Conservation (phyloP, 2,329 filamentous ascomycete species). For the Cadophora luteo-olivacea region DNA sequence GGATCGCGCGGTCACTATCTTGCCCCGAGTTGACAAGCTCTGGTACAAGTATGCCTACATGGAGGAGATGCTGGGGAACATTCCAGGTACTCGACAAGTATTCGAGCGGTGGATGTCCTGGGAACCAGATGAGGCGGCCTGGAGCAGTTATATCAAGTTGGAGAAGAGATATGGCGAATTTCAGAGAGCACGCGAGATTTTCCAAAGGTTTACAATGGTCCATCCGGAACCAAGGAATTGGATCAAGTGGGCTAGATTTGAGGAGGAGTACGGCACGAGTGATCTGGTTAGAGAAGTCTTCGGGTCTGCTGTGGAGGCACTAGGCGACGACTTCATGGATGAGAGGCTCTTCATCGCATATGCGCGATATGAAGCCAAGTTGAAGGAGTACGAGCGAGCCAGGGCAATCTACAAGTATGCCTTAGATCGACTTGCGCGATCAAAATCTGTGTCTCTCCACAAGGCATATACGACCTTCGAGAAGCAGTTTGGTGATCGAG, state of each 20-base stretch:
- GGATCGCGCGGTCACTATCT: conserved; percentile 90
- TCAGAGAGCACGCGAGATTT: conserved; percentile 88
- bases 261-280: conserved; percentile 92
- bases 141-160: conserved; percentile 95
- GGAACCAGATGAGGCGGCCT: conserved; percentile 95
- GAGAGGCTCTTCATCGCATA: conserved; percentile 96
- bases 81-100: conserved; percentile 88
- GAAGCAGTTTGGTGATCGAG: conserved; percentile 93
- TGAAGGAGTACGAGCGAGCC: conserved; percentile 94
- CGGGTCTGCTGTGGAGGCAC: conserved; percentile 82
- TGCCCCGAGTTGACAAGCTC: conserved; percentile 91
- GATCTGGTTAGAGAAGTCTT: conserved; percentile 93
- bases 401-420: conserved; percentile 97
- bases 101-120: conserved; percentile 99
- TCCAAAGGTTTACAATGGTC: conserved; percentile 86
- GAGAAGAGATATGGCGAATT: conserved; percentile 96
- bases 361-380: conserved; percentile 90
- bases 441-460: conserved; percentile 83
- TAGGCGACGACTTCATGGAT: conserved; percentile 95
- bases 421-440: conserved; percentile 87
- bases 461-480: conserved; percentile 97
- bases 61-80: conserved; percentile 96
- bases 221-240: conserved; percentile 95
- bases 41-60: conserved; percentile 99
- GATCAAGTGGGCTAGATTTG: conserved; percentile 98